A percentile compares a stretch with the other conserved stretches of the same genome.
These are phyloP conservation scores for Fusarium clavum DNA, from an alignment of 2,329 filamentous ascomycete genomes.

Conservation along the genomic window DNA sequence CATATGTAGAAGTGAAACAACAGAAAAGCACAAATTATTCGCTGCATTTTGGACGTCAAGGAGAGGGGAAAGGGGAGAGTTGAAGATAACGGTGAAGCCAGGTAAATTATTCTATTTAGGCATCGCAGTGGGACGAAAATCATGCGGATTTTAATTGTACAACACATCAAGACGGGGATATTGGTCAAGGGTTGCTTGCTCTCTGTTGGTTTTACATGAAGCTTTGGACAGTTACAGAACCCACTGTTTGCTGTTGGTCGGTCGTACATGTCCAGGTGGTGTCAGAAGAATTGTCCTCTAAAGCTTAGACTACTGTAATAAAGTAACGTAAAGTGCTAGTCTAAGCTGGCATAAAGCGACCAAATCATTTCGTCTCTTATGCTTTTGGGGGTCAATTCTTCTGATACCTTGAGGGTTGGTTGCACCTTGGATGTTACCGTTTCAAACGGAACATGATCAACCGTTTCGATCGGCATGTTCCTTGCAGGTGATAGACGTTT, in stretches of 20 bases:
- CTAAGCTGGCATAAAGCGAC: no score
- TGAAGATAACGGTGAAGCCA: background rate
- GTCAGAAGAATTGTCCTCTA: no score
- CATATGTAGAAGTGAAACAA: constrained; percentile 25
- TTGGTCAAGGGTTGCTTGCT: background rate
- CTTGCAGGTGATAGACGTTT: constrained; percentile 36
- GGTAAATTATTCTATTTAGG: background rate
- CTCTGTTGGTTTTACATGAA: constrained; percentile 5
- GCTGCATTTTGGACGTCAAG: constrained; percentile 4
- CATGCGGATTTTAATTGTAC: background rate
- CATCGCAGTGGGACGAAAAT: background rate
- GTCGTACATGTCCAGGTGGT: background rate
- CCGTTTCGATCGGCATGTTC: constrained; percentile 24
- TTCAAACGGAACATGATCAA: constrained; percentile 3
- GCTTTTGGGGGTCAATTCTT: no score
- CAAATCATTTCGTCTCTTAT: no score
- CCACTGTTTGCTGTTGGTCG: background rate
- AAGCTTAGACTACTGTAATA: no score
- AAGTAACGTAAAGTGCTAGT: no score
- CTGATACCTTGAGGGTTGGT: no score
- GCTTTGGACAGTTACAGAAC: background rate
- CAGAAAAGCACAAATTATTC: background rate
- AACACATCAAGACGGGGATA: background rate
- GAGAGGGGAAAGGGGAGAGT: background rate
- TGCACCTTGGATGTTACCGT: background rate